Conservation (phyloP, 805 yeast species). For the Pichia californica region DNA sequence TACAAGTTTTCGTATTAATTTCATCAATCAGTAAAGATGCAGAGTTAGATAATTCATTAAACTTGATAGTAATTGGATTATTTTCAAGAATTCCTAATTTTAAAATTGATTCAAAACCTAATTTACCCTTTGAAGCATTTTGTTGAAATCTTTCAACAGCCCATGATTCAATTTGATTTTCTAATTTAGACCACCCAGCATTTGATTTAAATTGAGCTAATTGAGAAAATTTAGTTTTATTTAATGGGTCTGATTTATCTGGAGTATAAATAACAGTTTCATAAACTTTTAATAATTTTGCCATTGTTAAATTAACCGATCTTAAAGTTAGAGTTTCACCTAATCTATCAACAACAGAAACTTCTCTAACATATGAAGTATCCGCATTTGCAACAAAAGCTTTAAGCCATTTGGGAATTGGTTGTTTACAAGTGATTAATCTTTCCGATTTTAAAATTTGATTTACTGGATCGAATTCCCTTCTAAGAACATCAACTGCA, state of each 20-base stretch:
- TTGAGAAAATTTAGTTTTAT: conserved; percentile 64
- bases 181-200: conserved; percentile 59
- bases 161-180: conserved; percentile 89
- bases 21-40: conserved; percentile 19
- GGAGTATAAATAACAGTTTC: conserved; percentile 85
- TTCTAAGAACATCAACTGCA: conserved; percentile 79
- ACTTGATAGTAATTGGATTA: not conserved
- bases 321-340: conserved; percentile 65
- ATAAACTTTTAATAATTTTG: conserved; percentile 65
- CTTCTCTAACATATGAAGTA: conserved; percentile 78
- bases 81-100: conserved; percentile 19
- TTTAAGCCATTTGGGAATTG: conserved; percentile 77
- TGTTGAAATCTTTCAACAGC: conserved; percentile 81
- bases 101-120: conserved; percentile 81
- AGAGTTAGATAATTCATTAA: not conserved
- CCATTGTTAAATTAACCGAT: conserved; percentile 82
- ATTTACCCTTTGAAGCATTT: conserved; percentile 76
- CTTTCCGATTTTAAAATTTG: conserved; percentile 72
- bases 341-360: conserved; percentile 72
- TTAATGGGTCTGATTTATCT: conserved; percentile 43
- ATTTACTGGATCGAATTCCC: conserved; percentile 54
- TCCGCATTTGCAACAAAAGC: conserved; percentile 66
- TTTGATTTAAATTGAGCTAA: conserved; percentile 86
- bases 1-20: conserved; percentile 17
- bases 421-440: conserved; percentile 80